Evolutionary conservation across 2,329 filamentous ascomycete species (phyloP).

Genomic region (Aureobasidium namibiae): DNA sequence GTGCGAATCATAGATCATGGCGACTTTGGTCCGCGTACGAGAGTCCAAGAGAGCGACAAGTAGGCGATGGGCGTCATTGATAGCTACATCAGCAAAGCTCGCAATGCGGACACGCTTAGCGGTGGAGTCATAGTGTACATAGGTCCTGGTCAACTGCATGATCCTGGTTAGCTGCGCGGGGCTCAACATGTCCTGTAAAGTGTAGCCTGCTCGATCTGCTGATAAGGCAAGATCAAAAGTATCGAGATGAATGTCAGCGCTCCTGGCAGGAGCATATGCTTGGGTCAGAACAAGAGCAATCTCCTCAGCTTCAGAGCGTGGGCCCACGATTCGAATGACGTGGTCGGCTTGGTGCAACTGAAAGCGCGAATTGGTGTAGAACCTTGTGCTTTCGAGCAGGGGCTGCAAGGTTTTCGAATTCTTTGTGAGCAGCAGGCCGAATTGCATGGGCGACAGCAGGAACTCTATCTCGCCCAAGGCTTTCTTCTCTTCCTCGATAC

Average conservation of each 20-base stretch:
- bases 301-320: conserved; percentile 12
- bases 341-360: conserved; percentile 6
- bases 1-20: not conserved
- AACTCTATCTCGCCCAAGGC: conserved; percentile 13
- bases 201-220: not conserved
- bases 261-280: not conserved
- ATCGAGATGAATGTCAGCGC: not conserved
- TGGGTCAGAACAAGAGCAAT: conserved; percentile 6
- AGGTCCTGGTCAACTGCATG: conserved; percentile 11
- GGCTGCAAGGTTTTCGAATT: conserved; percentile 1
- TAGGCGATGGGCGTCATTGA: conserved; percentile 14
- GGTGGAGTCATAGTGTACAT: not conserved
- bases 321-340: conserved; percentile 12
- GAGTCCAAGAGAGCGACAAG: conserved; percentile 2
- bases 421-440: conserved; percentile 12
- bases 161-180: not conserved
- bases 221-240: not conserved
- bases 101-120: conserved; percentile 8
- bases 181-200: not conserved
- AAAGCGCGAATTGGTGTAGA: conserved; percentile 12
- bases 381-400: conserved; percentile 2
- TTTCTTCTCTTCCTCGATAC: conserved; percentile 11
- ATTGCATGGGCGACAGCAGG: conserved; percentile 8
- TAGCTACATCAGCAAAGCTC: conserved; percentile 3
- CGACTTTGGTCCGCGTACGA: not conserved